These are phyloP conservation scores for Talaromyces sp. DNA, from an alignment of 2,329 filamentous ascomycete genomes.

Conservation along the genomic window DNA sequence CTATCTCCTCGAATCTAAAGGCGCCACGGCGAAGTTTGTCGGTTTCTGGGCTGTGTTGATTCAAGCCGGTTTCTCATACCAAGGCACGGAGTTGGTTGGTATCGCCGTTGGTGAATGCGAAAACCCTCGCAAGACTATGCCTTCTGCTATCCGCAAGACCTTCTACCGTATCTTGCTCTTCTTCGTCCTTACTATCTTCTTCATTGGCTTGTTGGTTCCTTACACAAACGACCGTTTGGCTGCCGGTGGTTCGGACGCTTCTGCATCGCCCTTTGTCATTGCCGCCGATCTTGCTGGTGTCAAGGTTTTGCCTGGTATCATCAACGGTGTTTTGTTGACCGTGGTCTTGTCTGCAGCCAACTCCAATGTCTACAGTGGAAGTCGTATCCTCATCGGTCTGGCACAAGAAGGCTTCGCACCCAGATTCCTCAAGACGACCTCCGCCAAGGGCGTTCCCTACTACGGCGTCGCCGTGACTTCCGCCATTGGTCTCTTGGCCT, in stretches of 20 bases:
- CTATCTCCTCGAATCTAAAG: slow-evolving; percentile 42
- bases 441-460: slow-evolving; percentile 61
- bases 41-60: slow-evolving; percentile 51
- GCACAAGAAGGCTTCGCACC: slow-evolving; percentile 64
- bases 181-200: slow-evolving; percentile 56
- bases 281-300: slow-evolving; percentile 57
- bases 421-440: slow-evolving; percentile 58
- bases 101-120: slow-evolving; percentile 59
- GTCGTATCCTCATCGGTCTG: slow-evolving; percentile 64
- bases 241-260: slow-evolving; percentile 50
- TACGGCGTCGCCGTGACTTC: slow-evolving; percentile 57
- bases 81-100: slow-evolving; percentile 55
- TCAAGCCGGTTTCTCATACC: slow-evolving; percentile 53
- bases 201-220: slow-evolving; percentile 59
- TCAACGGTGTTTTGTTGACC: slow-evolving; percentile 74
- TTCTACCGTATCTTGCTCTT: slow-evolving; percentile 63
- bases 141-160: slow-evolving; percentile 57
- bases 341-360: slow-evolving; percentile 76
- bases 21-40: slow-evolving; percentile 50
- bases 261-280: slow-evolving; percentile 46
- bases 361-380: slow-evolving; percentile 71
- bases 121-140: slow-evolving; percentile 56
- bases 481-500: slow-evolving; percentile 61
- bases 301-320: slow-evolving; percentile 61
- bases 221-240: slow-evolving; percentile 49